Evolutionary conservation across 306 rosid species (phyloP).

Genomic region (Fragaria iinumae): DNA sequence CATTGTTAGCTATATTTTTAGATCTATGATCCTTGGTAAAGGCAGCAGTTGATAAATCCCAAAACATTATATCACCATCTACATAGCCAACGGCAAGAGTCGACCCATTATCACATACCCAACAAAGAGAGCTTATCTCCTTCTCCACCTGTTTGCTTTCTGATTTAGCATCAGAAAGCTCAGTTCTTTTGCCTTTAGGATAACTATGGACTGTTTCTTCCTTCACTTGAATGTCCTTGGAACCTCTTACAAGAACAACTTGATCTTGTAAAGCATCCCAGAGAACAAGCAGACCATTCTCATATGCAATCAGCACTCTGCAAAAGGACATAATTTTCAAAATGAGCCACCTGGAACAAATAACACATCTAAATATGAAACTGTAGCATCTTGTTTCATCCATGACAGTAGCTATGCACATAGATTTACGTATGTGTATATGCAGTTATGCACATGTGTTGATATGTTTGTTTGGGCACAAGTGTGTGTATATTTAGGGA

Average conservation of each 20-base stretch:
- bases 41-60: slow-evolving; percentile 62
- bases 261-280: slow-evolving; percentile 88
- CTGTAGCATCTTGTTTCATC: not conserved
- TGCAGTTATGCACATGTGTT: not conserved
- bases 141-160: slow-evolving; percentile 53
- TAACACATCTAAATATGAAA: not conserved
- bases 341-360: slow-evolving; percentile 11
- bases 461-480: not conserved
- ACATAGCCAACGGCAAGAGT: slow-evolving; percentile 75
- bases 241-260: slow-evolving; percentile 67
- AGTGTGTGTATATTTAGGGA: not conserved
- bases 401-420: not conserved
- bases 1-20: slow-evolving; percentile 41
- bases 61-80: slow-evolving; percentile 89
- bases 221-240: slow-evolving; percentile 53
- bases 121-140: slow-evolving; percentile 81
- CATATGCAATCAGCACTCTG: slow-evolving; percentile 80
- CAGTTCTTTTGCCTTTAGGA: slow-evolving; percentile 34
- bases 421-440: not conserved
- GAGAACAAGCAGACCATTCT: slow-evolving; percentile 71
- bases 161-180: slow-evolving; percentile 40
- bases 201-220: slow-evolving; percentile 33
- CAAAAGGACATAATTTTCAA: slow-evolving; percentile 33
- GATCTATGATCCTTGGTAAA: slow-evolving; percentile 37
- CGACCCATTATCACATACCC: slow-evolving; percentile 79